Base-by-base conservation (phyloP, 306 rosid genomes). In the Sechiopsis laciniata region DNA sequence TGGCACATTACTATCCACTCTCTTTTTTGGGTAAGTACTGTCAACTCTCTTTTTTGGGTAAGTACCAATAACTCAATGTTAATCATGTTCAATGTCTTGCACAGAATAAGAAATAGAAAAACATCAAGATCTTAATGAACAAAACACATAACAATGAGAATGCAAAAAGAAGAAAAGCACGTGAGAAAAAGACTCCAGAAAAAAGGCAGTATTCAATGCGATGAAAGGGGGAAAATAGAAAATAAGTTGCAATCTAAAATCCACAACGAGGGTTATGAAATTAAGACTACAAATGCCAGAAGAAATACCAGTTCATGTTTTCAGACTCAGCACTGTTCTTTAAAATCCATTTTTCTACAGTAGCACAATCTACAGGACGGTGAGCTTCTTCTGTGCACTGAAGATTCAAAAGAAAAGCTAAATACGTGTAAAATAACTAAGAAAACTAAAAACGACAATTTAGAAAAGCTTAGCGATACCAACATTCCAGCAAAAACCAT, bases 321-420 rank as follows among this genome's bases (percentile, higher is more conserved):
- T 88, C 95, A 11, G 92, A 87, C 68, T 91, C 97, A 0, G 88
- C 87, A 67, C 84, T 83, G 79, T 87, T 88, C 85, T 91, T 91
- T 80, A 79, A 50, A 54, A 83, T 82, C 97, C 95, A 91, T 74
- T 84, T 88, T 42, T 83, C 74, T 71, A 85, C 97, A 9, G 90
- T 87, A 61, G 78, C 86, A 77, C 97, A 91, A 77, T 87, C 90
- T 76, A 87, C 97, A 15, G 97, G 97, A 53, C 97, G 92, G 73
- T 91, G 97, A 74, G 95, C 95, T 83, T 87, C 97, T 78, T 88
- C 89, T 0, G 85, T 85, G 78, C 97, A 91, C 78, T 75, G 65
- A 20, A 75, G 54, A 35, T 64, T 55, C 35, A 64, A 10, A 51
- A 52, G 56, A 75, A 75, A 40, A 73, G 52, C 54, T 26, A 32